Base-by-base conservation (phyloP, 805 yeast genomes). In the Starmerella floris region DNA sequence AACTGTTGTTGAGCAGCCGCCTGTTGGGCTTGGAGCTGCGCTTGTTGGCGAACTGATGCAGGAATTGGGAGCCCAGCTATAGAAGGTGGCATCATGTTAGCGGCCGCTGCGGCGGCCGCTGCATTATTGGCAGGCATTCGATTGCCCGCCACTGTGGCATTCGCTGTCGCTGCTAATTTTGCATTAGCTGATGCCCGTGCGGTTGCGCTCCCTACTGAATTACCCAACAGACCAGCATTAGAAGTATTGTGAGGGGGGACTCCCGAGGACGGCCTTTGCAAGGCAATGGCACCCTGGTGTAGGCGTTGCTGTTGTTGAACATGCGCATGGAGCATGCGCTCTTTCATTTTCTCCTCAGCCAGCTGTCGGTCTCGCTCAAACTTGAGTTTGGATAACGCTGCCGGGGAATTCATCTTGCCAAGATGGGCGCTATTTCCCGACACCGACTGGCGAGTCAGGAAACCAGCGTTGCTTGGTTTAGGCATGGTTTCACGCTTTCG, bases 331-430 rank as follows among this genome's bases (percentile, higher is more conserved):
- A 31, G 34, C 34, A 31, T 31, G 22, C 34, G 34, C 15, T 31
- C 34, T 16, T 31, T 31, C 17, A 31, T 31, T 19, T 31, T 31
- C 22, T 56, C 60, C 51, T 83, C 93, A 50, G 85, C 84, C 17
- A 81, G 70, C 0, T 91, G 79, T 58, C 77, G 79, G 55, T 88
- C 97, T 44, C 94, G 69, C 50, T 88, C 95, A 51, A 67, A 75
- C 60, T 88, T 88, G 64, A 91, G 63, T 48, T 74, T 74, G 0
- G 95, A 74, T 56, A 88, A 70, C 55, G 87, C 95, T 11, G 79
- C 76, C 0, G 97, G 96, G 0, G 93, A 73, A 38, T 36, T 41
- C 27, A 31, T 35, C 43, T 19, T 22, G 27, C 15, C 19, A 3
- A 30, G 30, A 27, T 27, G 39, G 22, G 34, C 13, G 22, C 11